These are phyloP conservation scores for Blastobotrys petasosporus DNA, from an alignment of 1,139 yeast genomes.

Conservation along the genomic window DNA sequence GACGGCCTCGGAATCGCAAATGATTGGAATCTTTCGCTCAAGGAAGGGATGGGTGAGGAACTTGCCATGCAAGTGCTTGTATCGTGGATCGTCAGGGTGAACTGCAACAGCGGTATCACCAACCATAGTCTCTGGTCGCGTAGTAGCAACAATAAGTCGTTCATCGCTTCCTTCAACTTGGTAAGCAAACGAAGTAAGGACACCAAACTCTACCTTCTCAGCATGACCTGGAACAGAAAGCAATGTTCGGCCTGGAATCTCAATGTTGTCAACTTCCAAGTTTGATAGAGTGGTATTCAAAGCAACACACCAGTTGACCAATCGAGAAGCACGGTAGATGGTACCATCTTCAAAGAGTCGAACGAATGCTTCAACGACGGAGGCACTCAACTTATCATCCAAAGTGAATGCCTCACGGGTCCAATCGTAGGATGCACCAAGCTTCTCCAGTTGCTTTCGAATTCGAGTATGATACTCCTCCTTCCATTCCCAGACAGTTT, in stretches of 20 bases:
- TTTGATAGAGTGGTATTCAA: slow-evolving; percentile 93
- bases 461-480: slow-evolving; percentile 85
- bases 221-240: slow-evolving; percentile 86
- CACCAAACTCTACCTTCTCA: slow-evolving; percentile 91
- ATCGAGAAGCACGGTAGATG: slow-evolving; percentile 87
- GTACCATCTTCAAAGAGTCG: slow-evolving; percentile 78
- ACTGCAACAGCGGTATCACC: slow-evolving; percentile 98
- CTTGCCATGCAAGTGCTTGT: slow-evolving; percentile 91
- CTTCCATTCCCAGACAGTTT: slow-evolving; percentile 97
- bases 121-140: slow-evolving; percentile 96
- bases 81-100: slow-evolving; percentile 90
- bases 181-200: slow-evolving; percentile 87
- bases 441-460: slow-evolving; percentile 71
- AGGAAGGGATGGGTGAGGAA: slow-evolving; percentile 85
- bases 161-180: slow-evolving; percentile 86
- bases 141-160: slow-evolving; percentile 86
- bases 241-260: slow-evolving; percentile 72
- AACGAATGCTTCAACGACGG: slow-evolving; percentile 90
- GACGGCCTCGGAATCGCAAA: slow-evolving; percentile 87
- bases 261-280: slow-evolving; percentile 92
- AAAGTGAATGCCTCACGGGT: slow-evolving; percentile 87
- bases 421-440: slow-evolving; percentile 99
- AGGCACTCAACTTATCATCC: slow-evolving; percentile 66
- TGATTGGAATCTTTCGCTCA: slow-evolving; percentile 78
- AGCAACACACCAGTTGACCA: slow-evolving; percentile 95